Base-by-base conservation (phyloP, 768 basidiomycete genomes). In the Trametes sanguinea region DNA sequence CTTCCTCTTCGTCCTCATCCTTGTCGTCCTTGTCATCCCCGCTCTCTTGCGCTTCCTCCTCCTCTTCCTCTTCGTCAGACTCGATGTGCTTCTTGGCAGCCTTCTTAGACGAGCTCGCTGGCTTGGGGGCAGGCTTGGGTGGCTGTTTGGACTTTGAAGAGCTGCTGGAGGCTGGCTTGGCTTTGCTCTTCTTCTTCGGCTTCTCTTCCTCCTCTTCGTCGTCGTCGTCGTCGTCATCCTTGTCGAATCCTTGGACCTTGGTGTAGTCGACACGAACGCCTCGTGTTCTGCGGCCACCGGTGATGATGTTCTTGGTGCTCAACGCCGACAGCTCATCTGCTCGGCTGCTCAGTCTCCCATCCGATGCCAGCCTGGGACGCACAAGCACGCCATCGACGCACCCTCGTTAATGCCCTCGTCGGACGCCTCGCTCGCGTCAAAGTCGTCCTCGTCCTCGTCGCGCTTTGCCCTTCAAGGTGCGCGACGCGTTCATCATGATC, bases 211-310 rank as follows among this genome's bases (percentile, higher is more conserved):
- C 80, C 59, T 84, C 83, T 54, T 85, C 87, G 51, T 73, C 73
- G 10, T 73, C 71, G 1, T 74, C 71, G 22, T 67, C 71, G 35
- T 70, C 72, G 22, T 60, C 67, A 3, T 61, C 61, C 17, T 68
- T 42, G 33, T 63, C 56, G 54, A 66, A 62, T 14, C 67, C 68
- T 27, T 65, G 35, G 13, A 72, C 74, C 53, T 76, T 71, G 47
- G 85, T 84, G 71, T 94, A 94, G 75, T 94, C 89, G 65, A 94
- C 83, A 65, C 79, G 85, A 43, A 80, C 75, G 35, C 89, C 89
- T 42, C 91, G 89, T 44, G 90, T 90, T 66, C 90, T 86, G 51
- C 88, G 82, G 29, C 78, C 73, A 53, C 73, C 72, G 4, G 79
- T 67, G 13, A 84, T 55, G 66, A 92, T 92, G 32, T 73, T 84